These are phyloP conservation scores for Bryoerythrophyllum caledonicum DNA, from an alignment of 225 moss, liverwort and hornwort species.

Conservation along the genomic window DNA sequence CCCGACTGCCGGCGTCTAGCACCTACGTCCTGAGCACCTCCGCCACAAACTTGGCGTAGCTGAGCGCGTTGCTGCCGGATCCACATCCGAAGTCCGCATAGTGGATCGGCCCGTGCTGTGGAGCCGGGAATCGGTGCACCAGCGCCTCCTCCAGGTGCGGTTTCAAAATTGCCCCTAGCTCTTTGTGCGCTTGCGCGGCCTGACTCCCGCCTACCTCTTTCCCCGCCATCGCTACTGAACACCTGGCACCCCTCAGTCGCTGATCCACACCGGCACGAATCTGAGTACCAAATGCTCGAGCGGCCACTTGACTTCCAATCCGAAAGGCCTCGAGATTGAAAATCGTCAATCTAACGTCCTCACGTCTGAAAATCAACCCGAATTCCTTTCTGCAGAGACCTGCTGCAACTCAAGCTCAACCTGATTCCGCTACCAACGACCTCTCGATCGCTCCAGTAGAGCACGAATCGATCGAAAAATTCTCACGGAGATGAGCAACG, in stretches of 20 bases:
- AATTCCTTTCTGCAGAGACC: too few species aligned
- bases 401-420: too few species aligned
- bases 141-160: slow-evolving; percentile 27
- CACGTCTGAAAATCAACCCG: too few species aligned
- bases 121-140: slow-evolving; percentile 20
- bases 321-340: too few species aligned
- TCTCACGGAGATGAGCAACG: too few species aligned
- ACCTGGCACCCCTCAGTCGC: too few species aligned
- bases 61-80: slow-evolving; percentile 17
- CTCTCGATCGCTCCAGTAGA: neutral
- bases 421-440: too few species aligned
- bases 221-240: neutral
- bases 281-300: too few species aligned
- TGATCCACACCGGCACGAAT: too few species aligned
- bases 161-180: slow-evolving; percentile 3
- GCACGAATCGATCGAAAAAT: neutral
- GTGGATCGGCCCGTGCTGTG: slow-evolving; percentile 21
- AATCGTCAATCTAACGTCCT: too few species aligned
- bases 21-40: slow-evolving; percentile 10
- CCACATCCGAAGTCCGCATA: slow-evolving; percentile 45
- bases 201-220: neutral
- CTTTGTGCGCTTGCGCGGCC: neutral
- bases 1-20: slow-evolving; percentile 7
- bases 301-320: too few species aligned
- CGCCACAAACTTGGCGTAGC: slow-evolving; percentile 23